A percentile compares a stretch with the other conserved stretches of the same genome.
These are phyloP conservation scores for Pisolithus sp. DNA, from an alignment of 768 basidiomycete species.

Conservation along the genomic window DNA sequence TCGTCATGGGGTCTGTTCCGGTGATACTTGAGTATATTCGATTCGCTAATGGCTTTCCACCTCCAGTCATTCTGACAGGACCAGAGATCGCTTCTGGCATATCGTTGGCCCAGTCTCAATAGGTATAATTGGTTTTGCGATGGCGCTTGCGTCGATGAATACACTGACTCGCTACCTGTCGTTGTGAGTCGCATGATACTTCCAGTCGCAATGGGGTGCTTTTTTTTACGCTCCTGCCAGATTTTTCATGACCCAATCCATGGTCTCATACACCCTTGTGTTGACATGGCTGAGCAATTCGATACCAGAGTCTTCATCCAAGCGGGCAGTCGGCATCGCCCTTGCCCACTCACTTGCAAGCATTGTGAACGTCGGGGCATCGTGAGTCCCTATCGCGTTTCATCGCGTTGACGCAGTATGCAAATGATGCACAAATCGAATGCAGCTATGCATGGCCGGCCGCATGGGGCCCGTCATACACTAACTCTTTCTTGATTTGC, in stretches of 20 bases:
- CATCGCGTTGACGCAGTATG: neutral
- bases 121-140: slow-evolving; percentile 61
- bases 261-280: slow-evolving; percentile 63
- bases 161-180: slow-evolving; percentile 56
- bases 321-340: slow-evolving; percentile 83
- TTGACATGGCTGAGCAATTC: slow-evolving; percentile 47
- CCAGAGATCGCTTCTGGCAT: slow-evolving; percentile 68
- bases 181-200: slow-evolving; percentile 33
- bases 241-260: slow-evolving; percentile 70
- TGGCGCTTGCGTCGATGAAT: slow-evolving; percentile 59
- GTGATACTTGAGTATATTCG: neutral
- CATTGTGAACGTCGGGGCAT: slow-evolving; percentile 75
- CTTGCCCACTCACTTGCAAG: slow-evolving; percentile 74
- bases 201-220: neutral
- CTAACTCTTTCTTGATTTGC: slow-evolving; percentile 68
- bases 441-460: slow-evolving; percentile 58
- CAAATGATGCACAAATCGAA: too few relatives aligned
- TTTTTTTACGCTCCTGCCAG: slow-evolving; percentile 28
- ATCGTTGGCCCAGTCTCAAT: slow-evolving; percentile 45
- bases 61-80: slow-evolving; percentile 61
- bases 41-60: neutral
- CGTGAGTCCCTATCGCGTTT: slow-evolving; percentile 40
- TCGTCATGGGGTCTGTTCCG: slow-evolving; percentile 39
- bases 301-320: slow-evolving; percentile 70
- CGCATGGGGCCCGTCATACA: slow-evolving; percentile 64